A percentile compares a stretch with the other conserved stretches of the same genome.
Evolutionary conservation across 2,329 filamentous ascomycete genomes (phyloP).

Genomic region (Epichloe elymi): DNA sequence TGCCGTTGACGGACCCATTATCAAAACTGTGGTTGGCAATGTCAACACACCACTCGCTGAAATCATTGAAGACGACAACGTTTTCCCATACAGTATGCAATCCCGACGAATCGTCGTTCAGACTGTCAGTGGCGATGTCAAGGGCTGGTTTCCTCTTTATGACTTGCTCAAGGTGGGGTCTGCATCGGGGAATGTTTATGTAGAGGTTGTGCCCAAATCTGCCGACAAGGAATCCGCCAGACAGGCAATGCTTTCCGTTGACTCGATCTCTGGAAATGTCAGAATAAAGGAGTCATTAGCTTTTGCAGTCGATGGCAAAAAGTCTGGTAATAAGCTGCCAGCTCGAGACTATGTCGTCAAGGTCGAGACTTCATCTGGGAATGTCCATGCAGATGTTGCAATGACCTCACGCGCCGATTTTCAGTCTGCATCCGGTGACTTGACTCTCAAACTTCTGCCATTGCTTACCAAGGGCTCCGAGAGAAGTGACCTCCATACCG

Average conservation of each 20-base stretch:
- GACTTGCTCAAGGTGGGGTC: conserved; percentile 33
- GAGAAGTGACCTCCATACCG: conserved; percentile 22
- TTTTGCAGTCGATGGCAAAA: conserved; percentile 7
- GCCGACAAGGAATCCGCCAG: conserved; percentile 20
- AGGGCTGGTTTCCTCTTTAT: conserved; percentile 37
- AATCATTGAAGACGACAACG: conserved; percentile 11
- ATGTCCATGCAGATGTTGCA: conserved; percentile 26
- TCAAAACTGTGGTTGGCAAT: conserved; percentile 26
- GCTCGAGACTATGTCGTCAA: conserved; percentile 33
- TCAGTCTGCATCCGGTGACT: conserved; percentile 26
- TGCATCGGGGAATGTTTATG: conserved; percentile 29
- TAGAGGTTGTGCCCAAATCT: conserved; percentile 27
- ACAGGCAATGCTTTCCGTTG: conserved; percentile 27
- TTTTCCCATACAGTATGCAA: conserved; percentile 26
- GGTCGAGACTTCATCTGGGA: conserved; percentile 31
- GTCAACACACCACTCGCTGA: conserved; percentile 18
- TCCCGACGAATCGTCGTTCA: conserved; percentile 28
- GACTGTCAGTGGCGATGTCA: conserved; percentile 30
- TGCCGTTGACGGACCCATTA: conserved; percentile 13
- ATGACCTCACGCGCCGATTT: conserved; percentile 24
- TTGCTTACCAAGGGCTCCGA: conserved; percentile 21
- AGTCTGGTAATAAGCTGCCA: conserved; percentile 21
- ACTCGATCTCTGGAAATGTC: conserved; percentile 31
- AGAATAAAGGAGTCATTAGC: conserved; percentile 27
- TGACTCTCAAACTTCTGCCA: conserved; percentile 29